Base-by-base conservation (phyloP, 2,329 filamentous ascomycete species). In the Peltaster fructicola region DNA sequence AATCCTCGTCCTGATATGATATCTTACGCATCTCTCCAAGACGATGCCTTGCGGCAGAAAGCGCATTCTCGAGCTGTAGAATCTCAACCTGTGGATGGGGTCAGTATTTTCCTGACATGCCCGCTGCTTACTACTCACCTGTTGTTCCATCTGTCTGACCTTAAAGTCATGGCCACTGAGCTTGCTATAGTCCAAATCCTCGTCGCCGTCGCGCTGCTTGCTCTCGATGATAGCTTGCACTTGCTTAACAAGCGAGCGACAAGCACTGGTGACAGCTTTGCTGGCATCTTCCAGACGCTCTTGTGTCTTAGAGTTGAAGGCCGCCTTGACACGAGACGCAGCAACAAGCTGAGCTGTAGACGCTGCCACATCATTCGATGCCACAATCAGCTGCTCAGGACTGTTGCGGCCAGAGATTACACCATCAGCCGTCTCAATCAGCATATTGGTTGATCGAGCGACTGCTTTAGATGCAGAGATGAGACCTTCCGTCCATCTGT, bases 21-120 rank as follows among this genome's bases (percentile, higher is more conserved):
- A 92, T 80, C 68, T 93, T 93, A 49, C 88, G 72, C 88, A 98
- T 95, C 64, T 98, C 88, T 35, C 88, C 85, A 35, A 98, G 59
- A 26, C 82, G 65, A 45, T 76, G 72, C 39, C 85, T 65, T 20
- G 88, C 88, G 15, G 77, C 61, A 6, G 73, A 64, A 18, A 98
- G 65, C 14, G 69, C 58, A 45, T 95, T 98, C 56, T 95, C 84
- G 36, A 98, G 65, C 53, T 95, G 82, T 27, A 95, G 62, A 39
- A 98, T 98, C 55, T 98, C 84, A 47, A 98, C 88, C 82, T 92
- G 45, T 35, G 38, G 22, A 18, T 26, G 10, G n/a, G 12, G 27
- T 29, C 13, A 29, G 27, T 15, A 23, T 3, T 10, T 7, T 14
- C 14, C 22, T n/a, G 10, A 23, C 11, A 7, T 4, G 13, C 9